Base-by-base conservation (phyloP, 116 monocot genomes). In the Trichopus zeylanicus region DNA sequence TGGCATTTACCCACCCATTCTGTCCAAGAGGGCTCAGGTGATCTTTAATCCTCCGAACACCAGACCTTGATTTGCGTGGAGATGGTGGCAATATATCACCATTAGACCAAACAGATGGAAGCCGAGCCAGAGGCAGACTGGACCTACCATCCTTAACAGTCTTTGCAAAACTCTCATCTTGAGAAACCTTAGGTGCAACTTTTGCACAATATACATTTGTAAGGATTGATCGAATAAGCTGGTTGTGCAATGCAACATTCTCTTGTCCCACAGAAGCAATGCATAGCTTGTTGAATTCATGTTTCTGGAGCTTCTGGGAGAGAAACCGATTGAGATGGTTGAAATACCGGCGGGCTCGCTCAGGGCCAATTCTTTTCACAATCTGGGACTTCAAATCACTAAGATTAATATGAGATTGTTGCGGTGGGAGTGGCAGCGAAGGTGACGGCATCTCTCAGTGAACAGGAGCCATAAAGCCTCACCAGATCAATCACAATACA, bases 171-270 rank as follows among this genome's bases (percentile, higher is more conserved):
- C 31, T 21, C 35, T 31, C 64, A 12, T 64, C 70, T 12, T 46
- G 53, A n/a, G 65, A 16, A n/a, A 52, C 12, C 12, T 65, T 63
- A 5, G 81, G 84, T 18, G 73, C 78, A 10, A 32, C 57, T 53
- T 78, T 84, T 2, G 81, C 73, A 26, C 42, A 63, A 53, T 22
- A 78, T 3, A 84, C 97, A 76, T 98, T 98, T 68, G 56, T 75
- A 26, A 98, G 54, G 31, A 98, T 72, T 0, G 88, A 75, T 16
- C 68, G 63, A 23, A 97, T 77, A 28, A 97, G 75, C 39, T 79
- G 83, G 59, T 97, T 86, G 69, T 86, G 86, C 29, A 86, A 67
- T 2, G 63, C 57, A 31, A 80, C 63, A 35, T 73, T 80, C 29
- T 76, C 85, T 2, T 25, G 69, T 1, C 85, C 80, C 29, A 85